phyloP scores from a whole-genome alignment of 106 monocot species.

The Amphibolis antarctica region DNA sequence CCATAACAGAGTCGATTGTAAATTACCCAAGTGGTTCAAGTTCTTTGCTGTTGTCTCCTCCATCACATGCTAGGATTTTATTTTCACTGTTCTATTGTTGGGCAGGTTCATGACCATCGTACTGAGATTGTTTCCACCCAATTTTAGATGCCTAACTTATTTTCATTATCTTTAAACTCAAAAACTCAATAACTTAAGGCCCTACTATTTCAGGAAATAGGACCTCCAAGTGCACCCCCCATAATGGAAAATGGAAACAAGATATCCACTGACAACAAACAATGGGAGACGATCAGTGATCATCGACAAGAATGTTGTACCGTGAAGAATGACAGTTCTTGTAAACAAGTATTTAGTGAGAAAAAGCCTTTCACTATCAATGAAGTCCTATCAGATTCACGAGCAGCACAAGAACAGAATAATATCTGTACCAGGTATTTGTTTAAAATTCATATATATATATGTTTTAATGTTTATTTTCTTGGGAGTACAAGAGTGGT shows the following conservation, averaged over 20 bases:
- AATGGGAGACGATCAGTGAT: background rate
- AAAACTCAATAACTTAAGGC: constrained; percentile 15
- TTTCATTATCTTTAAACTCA: background rate
- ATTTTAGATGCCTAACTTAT: too few relatives aligned
- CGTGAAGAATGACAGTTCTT: background rate
- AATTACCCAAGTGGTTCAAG: too few relatives aligned
- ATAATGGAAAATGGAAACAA: constrained; percentile 33
- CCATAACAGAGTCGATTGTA: too few relatives aligned
- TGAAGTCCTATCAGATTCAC: constrained; percentile 17
- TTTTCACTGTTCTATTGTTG: too few relatives aligned
- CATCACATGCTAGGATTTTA: too few relatives aligned
- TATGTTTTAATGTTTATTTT: background rate
- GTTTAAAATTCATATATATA: background rate
- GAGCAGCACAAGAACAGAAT: constrained; percentile 13
- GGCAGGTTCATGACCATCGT: too few relatives aligned
- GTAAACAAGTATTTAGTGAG: constrained; percentile 8
- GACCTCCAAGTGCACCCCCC: constrained; percentile 87
- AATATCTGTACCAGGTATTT: constrained; percentile 31
- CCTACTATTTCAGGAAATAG: constrained; percentile 27
- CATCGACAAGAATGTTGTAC: background rate
- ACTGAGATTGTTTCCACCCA: too few relatives aligned
- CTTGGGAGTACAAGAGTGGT: background rate
- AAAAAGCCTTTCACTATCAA: background rate
- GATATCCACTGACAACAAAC: background rate
- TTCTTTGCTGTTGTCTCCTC: too few relatives aligned